Base-by-base conservation (phyloP, 2,329 filamentous ascomycete species). In the Karstenula rhodostoma region DNA sequence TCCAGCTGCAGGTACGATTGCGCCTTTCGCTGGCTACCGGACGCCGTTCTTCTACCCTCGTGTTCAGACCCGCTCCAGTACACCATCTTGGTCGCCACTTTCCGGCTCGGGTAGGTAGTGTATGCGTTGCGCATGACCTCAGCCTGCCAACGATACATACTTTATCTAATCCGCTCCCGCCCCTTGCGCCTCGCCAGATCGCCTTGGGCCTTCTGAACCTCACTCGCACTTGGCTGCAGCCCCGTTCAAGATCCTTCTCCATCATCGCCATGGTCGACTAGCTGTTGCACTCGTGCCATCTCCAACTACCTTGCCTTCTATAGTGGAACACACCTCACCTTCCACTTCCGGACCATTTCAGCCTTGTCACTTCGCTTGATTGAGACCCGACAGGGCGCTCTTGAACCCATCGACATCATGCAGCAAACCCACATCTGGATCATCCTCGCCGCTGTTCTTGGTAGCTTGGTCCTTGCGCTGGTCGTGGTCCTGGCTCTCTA, bases 391-490 rank as follows among this genome's bases (percentile, higher is more conserved):
- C 13, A 37, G 25, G 19, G n/a, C 10, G n/a, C n/a, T n/a, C 25
- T 17, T 29, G 33, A 15, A 22, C 55, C 48, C 25, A 42, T 46
- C 54, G 13, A 43, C 58, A 66, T 22, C 52, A 77, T 77, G 73
- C 67, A 72, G 62, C 64, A 72, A 62, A 70, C 64, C 32, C 74
- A 71, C 56, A 63, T 78, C 59, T 77, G 73, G 69, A 78, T 78
- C 63, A 75, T 78, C 44, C 67, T 79, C 19, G 74, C 70, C 57
- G 71, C 67, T 32, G 70, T 76, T 10, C 59, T 78, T 12, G 77
- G 77, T 27, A 68, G 62, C 8, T 64, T 78, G n/a, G 67, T 78
- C 13, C 60, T 77, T 19, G 57, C 64, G 15, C 65, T 72, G 27
- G 66, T 69, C 40, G 56, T 67, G 29, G 70, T 74, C 50, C 64